These are phyloP conservation scores for Trichoderma endophyticum DNA, from an alignment of 2,329 filamentous ascomycete species.

Conservation along the genomic window DNA sequence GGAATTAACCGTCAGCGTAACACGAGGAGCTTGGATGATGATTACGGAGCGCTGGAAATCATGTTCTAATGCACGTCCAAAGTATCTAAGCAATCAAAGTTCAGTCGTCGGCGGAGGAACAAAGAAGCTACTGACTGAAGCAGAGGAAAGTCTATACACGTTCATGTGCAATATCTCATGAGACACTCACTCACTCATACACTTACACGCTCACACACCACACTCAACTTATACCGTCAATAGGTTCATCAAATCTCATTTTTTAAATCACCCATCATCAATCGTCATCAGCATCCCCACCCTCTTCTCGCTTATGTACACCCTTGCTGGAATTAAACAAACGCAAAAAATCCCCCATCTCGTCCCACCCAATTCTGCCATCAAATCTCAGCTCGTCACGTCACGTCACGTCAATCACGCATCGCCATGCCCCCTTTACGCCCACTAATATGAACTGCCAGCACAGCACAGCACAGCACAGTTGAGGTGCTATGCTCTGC, in stretches of 20 bases:
- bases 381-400: slow-evolving; percentile 3
- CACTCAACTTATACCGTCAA: background rate
- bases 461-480: background rate
- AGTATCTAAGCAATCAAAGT: background rate
- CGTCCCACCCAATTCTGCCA: background rate
- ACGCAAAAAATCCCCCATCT: background rate
- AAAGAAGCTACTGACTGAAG: background rate
- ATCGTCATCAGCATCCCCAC: background rate
- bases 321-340: background rate
- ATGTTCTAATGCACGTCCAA: background rate
- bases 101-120: background rate
- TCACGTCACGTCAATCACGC: background rate
- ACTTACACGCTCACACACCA: background rate
- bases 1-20: background rate
- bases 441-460: background rate
- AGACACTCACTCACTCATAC: background rate
- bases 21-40: background rate
- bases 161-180: background rate
- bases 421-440: background rate
- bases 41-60: background rate
- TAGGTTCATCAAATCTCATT: background rate
- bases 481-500: background rate
- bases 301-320: background rate
- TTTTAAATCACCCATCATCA: background rate
- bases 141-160: background rate